Percentiles rank a stretch among this genome's conserved stretches.
phyloP scores from a whole-genome alignment of 1,284 basidiomycete species.

The Malassezia caprae region DNA sequence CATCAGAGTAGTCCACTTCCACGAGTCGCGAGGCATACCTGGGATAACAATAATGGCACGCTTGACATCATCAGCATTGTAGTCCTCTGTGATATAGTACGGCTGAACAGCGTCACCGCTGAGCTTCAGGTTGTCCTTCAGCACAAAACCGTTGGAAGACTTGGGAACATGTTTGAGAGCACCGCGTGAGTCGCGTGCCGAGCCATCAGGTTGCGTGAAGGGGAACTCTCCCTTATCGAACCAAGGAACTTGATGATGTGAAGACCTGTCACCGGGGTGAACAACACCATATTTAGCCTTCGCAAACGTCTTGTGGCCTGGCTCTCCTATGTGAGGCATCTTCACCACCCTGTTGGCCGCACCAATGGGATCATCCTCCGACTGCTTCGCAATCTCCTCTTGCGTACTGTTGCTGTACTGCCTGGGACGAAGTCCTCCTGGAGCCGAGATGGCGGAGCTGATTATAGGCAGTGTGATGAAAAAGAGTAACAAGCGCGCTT shows the following conservation, averaged over 20 bases:
- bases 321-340: constrained; percentile 1
- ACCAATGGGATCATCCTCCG: constrained; percentile 1
- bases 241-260: constrained; percentile 4
- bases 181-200: neutral
- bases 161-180: constrained; percentile 11
- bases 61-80: constrained; percentile 17
- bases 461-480: neutral
- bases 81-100: constrained; percentile 1
- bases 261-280: neutral
- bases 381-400: neutral
- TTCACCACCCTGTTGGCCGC: neutral
- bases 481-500: neutral
- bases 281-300: neutral
- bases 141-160: constrained; percentile 12
- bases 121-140: constrained; percentile 13
- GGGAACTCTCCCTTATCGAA: constrained; percentile 7
- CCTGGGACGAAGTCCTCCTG: neutral
- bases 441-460: neutral
- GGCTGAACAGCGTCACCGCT: constrained; percentile 4
- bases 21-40: constrained; percentile 31
- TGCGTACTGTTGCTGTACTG: neutral
- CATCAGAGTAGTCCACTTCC: constrained; percentile 39
- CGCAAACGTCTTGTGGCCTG: neutral
- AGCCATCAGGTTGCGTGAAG: neutral
- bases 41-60: constrained; percentile 32